Evolutionary conservation across 768 basidiomycete species (phyloP).

Genomic region (Cyclocybe aegerita): DNA sequence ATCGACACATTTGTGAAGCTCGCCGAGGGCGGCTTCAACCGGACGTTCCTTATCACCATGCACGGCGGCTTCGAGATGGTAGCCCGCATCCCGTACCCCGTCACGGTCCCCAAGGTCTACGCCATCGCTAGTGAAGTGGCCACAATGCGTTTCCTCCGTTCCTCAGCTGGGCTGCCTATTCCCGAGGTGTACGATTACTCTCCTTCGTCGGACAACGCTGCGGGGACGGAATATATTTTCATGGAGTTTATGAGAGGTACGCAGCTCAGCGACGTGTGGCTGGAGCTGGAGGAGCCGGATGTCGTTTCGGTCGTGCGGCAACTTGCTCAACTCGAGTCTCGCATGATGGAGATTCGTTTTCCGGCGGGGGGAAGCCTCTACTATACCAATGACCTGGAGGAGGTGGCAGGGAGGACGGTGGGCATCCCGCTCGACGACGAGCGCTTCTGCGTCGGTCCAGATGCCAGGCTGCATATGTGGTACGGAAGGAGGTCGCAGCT

Average conservation of each 20-base stretch:
- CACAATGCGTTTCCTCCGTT: constrained; percentile 14
- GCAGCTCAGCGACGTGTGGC: constrained; percentile 40
- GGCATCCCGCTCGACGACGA: constrained; percentile 38
- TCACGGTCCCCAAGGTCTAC: constrained; percentile 22
- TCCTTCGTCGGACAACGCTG: constrained; percentile 29
- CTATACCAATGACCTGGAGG: constrained; percentile 42
- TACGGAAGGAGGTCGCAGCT: constrained; percentile 47
- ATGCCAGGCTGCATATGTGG: constrained; percentile 42
- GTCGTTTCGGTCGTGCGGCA: constrained; percentile 43
- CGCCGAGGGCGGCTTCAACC: constrained; percentile 41
- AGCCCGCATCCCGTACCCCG: constrained; percentile 32
- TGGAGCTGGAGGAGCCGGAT: constrained; percentile 33
- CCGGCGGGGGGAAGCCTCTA: constrained; percentile 52
- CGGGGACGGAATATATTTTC: constrained; percentile 44
- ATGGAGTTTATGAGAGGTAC: constrained; percentile 44
- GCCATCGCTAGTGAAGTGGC: constrained; percentile 10
- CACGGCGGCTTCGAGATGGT: constrained; percentile 29
- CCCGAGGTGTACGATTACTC: constrained; percentile 13
- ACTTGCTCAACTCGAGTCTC: constrained; percentile 44
- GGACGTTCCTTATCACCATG: constrained; percentile 33
- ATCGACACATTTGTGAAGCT: constrained; percentile 37
- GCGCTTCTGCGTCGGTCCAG: constrained; percentile 45
- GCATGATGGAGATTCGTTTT: constrained; percentile 46
- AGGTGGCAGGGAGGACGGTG: constrained; percentile 29
- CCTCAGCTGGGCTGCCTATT: constrained; percentile 8